A percentile compares a stretch with the other conserved stretches of the same genome.
These are phyloP conservation scores for Candida succiphila DNA, from an alignment of 805 yeast genomes.

Conservation along the genomic window DNA sequence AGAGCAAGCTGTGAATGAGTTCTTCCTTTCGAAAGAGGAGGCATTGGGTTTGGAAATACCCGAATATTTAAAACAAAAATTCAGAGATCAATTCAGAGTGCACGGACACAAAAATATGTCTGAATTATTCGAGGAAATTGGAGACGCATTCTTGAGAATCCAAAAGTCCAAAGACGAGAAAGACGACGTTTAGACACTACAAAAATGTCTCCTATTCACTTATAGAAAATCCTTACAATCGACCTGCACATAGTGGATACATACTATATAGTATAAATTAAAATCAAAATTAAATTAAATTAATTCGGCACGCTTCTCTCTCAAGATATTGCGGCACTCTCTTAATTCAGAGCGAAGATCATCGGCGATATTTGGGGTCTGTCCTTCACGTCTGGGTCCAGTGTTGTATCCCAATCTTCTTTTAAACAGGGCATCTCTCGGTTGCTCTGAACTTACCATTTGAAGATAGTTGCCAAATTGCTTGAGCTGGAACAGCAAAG, in stretches of 20 bases:
- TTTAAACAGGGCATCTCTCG: slow-evolving; percentile 22
- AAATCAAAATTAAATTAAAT: too few relatives aligned
- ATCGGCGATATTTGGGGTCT: slow-evolving; percentile 15
- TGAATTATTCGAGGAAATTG: slow-evolving; percentile 12
- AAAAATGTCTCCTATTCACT: too few relatives aligned
- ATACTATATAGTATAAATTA: too few relatives aligned
- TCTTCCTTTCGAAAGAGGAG: slow-evolving; percentile 18
- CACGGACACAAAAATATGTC: slow-evolving; percentile 15
- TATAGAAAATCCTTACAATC: too few relatives aligned
- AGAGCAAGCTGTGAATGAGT: slow-evolving; percentile 15
- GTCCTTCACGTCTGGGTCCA: slow-evolving; percentile 2
- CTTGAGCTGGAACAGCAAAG: slow-evolving; percentile 21
- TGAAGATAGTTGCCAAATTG: slow-evolving; percentile 22
- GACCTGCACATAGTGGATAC: too few relatives aligned
- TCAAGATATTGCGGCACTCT: slow-evolving; percentile 8
- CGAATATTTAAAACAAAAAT: slow-evolving; percentile 15
- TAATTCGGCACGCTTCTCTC: too few relatives aligned
- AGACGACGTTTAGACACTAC: too few relatives aligned
- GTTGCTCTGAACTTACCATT: slow-evolving; percentile 22
- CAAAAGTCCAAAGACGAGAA: slow-evolving; percentile 4
- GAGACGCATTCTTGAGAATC: slow-evolving; percentile 14
- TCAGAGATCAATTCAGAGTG: slow-evolving; percentile 12
- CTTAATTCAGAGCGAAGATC: slow-evolving; percentile 16
- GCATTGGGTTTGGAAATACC: slow-evolving; percentile 20
- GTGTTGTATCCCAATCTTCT: slow-evolving; percentile 12